phyloP scores from a whole-genome alignment of 2,329 filamentous ascomycete species.

The Trichoderma aggressivum region DNA sequence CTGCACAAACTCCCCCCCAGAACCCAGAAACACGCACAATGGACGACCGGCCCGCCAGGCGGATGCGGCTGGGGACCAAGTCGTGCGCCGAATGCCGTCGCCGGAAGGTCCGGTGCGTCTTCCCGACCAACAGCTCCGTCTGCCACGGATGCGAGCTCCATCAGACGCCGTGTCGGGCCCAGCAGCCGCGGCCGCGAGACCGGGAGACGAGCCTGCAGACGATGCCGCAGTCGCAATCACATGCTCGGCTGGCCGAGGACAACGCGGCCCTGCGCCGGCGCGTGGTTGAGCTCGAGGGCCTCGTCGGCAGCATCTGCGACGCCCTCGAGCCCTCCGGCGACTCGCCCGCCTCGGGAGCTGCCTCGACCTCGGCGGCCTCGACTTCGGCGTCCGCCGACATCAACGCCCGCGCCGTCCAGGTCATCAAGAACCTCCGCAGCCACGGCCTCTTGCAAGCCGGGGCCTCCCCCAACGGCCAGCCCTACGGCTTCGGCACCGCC shows the following conservation, averaged over 20 bases:
- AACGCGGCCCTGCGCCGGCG: conserved; percentile 18
- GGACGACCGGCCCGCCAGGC: conserved; percentile 24
- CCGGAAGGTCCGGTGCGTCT: conserved; percentile 49
- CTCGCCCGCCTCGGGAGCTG: not conserved
- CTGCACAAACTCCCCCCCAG: not conserved
- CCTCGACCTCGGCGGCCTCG: not conserved
- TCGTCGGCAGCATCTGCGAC: conserved; percentile 20
- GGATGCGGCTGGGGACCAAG: conserved; percentile 32
- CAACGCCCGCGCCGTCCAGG: not conserved
- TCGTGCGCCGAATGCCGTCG: conserved; percentile 43
- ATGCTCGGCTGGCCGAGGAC: conserved; percentile 4
- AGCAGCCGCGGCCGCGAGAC: conserved; percentile 30
- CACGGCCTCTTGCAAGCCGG: conserved; percentile 3
- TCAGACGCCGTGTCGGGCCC: conserved; percentile 43
- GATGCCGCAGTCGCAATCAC: not conserved
- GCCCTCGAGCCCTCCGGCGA: not conserved
- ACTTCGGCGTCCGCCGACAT: not conserved
- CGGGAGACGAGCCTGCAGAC: not conserved
- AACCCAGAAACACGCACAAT: not conserved
- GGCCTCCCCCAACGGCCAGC: not conserved
- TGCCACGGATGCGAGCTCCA: conserved; percentile 46
- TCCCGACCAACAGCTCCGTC: conserved; percentile 33
- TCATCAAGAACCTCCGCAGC: conserved; percentile 5
- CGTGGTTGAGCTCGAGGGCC: conserved; percentile 28
- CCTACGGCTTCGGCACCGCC: not conserved